A percentile compares a stretch with the other conserved stretches of the same genome.
These are phyloP conservation scores for Quambalaria eucalypti DNA, from an alignment of 1,284 basidiomycete species.

Conservation along the genomic window DNA sequence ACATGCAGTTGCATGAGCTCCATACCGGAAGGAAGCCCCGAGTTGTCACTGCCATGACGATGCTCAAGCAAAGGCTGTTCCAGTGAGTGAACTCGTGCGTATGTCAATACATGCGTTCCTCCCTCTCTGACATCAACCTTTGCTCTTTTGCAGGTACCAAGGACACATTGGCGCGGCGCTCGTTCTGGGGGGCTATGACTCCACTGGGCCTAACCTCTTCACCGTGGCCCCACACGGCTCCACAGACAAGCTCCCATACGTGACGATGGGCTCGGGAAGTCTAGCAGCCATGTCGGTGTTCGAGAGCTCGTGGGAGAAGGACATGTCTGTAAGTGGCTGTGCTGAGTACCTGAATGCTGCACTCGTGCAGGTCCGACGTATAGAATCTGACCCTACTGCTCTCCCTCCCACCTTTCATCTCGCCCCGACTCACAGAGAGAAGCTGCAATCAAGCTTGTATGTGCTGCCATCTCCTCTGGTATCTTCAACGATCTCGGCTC, in stretches of 20 bases:
- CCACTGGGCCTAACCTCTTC: conserved; percentile 86
- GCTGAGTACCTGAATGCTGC: too few relatives aligned
- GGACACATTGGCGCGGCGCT: conserved; percentile 90
- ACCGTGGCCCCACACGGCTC: conserved; percentile 94
- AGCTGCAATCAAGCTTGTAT: conserved; percentile 75
- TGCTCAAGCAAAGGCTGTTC: conserved; percentile 83
- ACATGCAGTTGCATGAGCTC: conserved; percentile 45
- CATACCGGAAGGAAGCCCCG: conserved; percentile 51
- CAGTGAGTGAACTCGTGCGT: conserved; percentile 51
- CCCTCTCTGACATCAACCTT: conserved; percentile 1
- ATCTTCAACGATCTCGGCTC: conserved; percentile 99
- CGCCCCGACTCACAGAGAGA: conserved; percentile 55
- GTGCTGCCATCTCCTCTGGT: conserved; percentile 80
- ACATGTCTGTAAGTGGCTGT: conserved; percentile 55
- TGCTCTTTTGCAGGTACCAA: conserved; percentile 60
- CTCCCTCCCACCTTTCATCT: background rate
- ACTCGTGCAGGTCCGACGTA: too few relatives aligned
- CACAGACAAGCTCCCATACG: conserved; percentile 96
- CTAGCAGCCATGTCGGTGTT: conserved; percentile 98
- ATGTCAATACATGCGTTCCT: background rate
- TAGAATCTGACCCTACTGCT: background rate
- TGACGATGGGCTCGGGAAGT: conserved; percentile 95
- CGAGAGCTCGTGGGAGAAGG: conserved; percentile 73
- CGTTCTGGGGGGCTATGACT: conserved; percentile 91
- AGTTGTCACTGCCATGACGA: conserved; percentile 95